Evolutionary conservation across 1,284 basidiomycete species (phyloP).

Genomic region (Bjerkandera adusta): DNA sequence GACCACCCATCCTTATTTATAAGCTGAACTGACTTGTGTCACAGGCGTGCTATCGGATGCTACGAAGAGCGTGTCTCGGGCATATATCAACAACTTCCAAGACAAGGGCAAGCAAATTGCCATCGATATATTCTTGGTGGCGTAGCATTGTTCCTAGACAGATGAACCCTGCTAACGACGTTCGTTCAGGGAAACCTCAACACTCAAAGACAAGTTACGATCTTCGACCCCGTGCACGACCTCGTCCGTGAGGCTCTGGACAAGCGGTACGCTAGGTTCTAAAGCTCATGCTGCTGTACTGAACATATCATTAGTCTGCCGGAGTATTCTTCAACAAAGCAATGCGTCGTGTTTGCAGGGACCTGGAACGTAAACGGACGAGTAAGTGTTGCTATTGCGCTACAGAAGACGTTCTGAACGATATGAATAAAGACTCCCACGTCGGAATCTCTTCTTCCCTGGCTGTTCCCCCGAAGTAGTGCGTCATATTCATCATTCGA

Average conservation of each 20-base stretch:
- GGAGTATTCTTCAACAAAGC: constrained; percentile 84
- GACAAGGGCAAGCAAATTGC: constrained; percentile 94
- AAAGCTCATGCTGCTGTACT: constrained; percentile 10
- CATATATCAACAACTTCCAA: constrained; percentile 98
- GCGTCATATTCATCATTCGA: constrained; percentile 28
- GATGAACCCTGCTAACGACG: constrained; percentile 5
- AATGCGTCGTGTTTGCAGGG: constrained; percentile 80
- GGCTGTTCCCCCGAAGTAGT: constrained; percentile 86
- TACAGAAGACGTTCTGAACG: constrained; percentile 9
- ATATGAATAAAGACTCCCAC: constrained; percentile 50
- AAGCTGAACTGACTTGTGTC: not conserved
- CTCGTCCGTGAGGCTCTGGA: constrained; percentile 72
- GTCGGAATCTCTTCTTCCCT: constrained; percentile 82
- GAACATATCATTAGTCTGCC: constrained; percentile 46
- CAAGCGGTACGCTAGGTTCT: constrained; percentile 46
- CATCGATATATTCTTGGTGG: constrained; percentile 92
- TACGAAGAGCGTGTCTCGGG: constrained; percentile 92
- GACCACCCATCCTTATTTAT: not conserved
- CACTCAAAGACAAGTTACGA: constrained; percentile 83
- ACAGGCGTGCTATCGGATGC: constrained; percentile 91
- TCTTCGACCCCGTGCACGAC: constrained; percentile 95
- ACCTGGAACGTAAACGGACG: constrained; percentile 97
- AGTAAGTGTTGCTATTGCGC: constrained; percentile 38
- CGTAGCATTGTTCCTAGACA: not conserved
- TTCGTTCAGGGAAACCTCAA: constrained; percentile 83